Base-by-base conservation (phyloP, 2,329 filamentous ascomycete species). In the Trichophaea hybrida region DNA sequence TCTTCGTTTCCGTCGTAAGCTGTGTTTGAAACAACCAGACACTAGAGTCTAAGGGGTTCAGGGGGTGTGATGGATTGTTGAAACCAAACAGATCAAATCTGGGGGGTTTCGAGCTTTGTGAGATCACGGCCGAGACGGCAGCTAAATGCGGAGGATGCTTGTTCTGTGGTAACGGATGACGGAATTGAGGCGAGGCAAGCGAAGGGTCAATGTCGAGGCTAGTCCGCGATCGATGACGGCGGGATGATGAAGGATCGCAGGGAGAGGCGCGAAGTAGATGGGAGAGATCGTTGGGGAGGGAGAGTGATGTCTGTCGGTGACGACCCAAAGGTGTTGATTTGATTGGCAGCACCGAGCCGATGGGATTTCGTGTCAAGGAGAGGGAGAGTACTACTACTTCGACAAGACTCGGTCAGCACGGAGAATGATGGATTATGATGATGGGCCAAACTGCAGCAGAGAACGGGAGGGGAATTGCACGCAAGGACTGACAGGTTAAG, bases 401-500 rank as follows among this genome's bases (percentile, higher is more conserved):
- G 31, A 54, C 4, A 32, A 53, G 31, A 10, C 33, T 12, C 34
- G 52, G 51, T 50, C 59, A 35, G 35, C 17, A 51, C 59, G 49
- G 51, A 54, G 53, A 52, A 56, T 54, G 56, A 57, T 24, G 15
- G 61, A 62, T 15, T 50, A 24, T 40, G 53, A 59, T 40, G 52
- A 35, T 56, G 40, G 40, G 38, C 44, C 48, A 35, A 52, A 43
- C 10, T 55, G 40, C 59, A 63, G 56, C 54, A 59, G 57, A 33
- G 40, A 50, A 40, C n/a, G 58, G 46, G 48, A 51, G 46, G 58
- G 55, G 53, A 55, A 40, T 34, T 58, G 61, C 59, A 59, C 52
- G 61, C 59, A 65, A 69, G 64, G 67, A 70, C 68, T 66, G 68
- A 66, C 53, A 62, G 60, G 65, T 65, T 68, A 68, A 65, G 66